Conservation (phyloP, 352 stramenopile genomes). For the Thalassiosira oceanica region DNA sequence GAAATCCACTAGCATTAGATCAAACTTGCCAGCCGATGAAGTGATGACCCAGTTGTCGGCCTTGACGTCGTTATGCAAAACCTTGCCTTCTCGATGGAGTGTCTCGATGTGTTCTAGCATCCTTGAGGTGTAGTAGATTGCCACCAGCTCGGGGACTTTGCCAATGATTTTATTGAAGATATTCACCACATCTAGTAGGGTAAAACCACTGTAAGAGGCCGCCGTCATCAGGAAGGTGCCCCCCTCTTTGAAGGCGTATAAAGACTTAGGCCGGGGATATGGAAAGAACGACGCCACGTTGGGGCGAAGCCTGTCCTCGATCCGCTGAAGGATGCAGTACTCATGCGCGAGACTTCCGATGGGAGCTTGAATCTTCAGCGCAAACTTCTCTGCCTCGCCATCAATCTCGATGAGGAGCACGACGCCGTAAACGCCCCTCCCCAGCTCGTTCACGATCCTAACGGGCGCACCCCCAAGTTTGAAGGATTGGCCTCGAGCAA, state of each 20-base stretch:
- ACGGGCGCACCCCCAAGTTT: slow-evolving; percentile 25
- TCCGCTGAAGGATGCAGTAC: slow-evolving; percentile 49
- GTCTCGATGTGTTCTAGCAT: slow-evolving; percentile 66
- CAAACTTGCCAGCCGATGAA: slow-evolving; percentile 35
- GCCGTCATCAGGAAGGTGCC: too few relatives aligned
- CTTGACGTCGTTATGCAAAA: slow-evolving; percentile 79
- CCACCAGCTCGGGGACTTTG: slow-evolving; percentile 67
- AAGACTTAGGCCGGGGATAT: too few relatives aligned
- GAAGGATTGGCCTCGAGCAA: slow-evolving; percentile 24
- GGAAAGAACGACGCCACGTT: slow-evolving; percentile 25
- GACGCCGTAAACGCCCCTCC: slow-evolving; percentile 63
- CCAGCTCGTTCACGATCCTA: slow-evolving; percentile 56
- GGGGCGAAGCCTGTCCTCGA: slow-evolving; percentile 48
- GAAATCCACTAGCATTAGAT: slow-evolving; percentile 78
- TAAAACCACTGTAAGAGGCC: slow-evolving; percentile 68
- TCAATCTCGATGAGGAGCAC: slow-evolving; percentile 51
- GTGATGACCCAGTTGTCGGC: slow-evolving; percentile 77
- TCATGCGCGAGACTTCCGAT: slow-evolving; percentile 67
- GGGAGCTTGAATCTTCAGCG: slow-evolving; percentile 70
- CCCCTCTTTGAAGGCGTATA: too few relatives aligned
- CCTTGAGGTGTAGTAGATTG: slow-evolving; percentile 70
- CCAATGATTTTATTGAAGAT: slow-evolving; percentile 58
- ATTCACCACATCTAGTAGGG: slow-evolving; percentile 73
- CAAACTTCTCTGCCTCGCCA: slow-evolving; percentile 21
- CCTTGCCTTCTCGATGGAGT: slow-evolving; percentile 66